Conservation (phyloP, 2,329 filamentous ascomycete genomes). For the Sphaerulina vaccinii region DNA sequence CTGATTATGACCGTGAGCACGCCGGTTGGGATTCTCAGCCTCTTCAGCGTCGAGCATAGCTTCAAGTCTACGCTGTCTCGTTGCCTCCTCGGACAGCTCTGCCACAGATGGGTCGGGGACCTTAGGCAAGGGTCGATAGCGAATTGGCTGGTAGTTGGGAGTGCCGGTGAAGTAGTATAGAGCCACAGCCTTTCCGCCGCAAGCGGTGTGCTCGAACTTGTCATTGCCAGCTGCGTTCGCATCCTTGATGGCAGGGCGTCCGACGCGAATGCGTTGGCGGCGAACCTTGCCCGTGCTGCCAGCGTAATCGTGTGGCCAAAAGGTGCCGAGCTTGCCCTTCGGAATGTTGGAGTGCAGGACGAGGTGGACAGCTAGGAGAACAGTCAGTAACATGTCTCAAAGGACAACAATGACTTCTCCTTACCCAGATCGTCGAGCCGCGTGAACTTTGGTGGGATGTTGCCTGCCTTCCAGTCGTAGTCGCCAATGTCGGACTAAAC, state of each 20-base stretch:
- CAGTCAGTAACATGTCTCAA: not conserved
- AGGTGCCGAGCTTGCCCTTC: slow-evolving; percentile 29
- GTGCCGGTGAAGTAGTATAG: slow-evolving; percentile 34
- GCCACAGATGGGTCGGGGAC: not conserved
- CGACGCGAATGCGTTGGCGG: slow-evolving; percentile 38
- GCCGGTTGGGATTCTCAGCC: slow-evolving; percentile 14
- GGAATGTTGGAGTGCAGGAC: slow-evolving; percentile 35
- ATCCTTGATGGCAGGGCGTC: slow-evolving; percentile 36
- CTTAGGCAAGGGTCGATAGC: slow-evolving; percentile 20
- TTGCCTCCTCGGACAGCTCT: slow-evolving; percentile 12
- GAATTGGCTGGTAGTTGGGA: slow-evolving; percentile 26
- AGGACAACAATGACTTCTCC: not conserved
- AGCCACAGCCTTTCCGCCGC: slow-evolving; percentile 21
- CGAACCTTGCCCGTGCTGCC: slow-evolving; percentile 35
- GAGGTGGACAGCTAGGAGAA: slow-evolving; percentile 33
- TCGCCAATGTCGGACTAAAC: slow-evolving; percentile 31
- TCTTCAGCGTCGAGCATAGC: slow-evolving; percentile 17
- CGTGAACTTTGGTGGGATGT: slow-evolving; percentile 40
- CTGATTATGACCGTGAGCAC: slow-evolving; percentile 32
- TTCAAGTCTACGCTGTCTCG: slow-evolving; percentile 26
- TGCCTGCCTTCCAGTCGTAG: slow-evolving; percentile 28
- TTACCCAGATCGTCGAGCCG: slow-evolving; percentile 40
- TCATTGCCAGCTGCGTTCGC: slow-evolving; percentile 19
- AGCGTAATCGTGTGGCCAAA: slow-evolving; percentile 44
- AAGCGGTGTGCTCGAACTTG: slow-evolving; percentile 19